These are phyloP conservation scores for Gypsophila paniculata DNA, from an alignment of 179 eudicot genomes.

Conservation along the genomic window DNA sequence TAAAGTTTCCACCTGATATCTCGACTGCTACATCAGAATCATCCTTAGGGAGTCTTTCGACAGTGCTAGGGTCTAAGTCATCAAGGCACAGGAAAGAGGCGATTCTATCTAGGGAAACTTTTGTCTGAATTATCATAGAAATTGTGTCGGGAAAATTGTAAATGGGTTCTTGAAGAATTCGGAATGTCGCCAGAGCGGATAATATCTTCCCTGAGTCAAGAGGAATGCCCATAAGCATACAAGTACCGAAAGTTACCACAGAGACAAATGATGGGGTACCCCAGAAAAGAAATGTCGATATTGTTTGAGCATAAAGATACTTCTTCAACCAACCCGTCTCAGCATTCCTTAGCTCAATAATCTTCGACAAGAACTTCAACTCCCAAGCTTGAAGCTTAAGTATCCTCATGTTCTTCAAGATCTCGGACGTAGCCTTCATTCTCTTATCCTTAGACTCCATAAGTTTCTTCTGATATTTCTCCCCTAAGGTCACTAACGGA, in stretches of 20 bases:
- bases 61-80: constrained; percentile 42
- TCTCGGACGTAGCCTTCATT: constrained; percentile 82
- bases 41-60: constrained; percentile 47
- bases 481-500: constrained; percentile 54
- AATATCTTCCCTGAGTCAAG: constrained; percentile 77
- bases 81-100: constrained; percentile 64
- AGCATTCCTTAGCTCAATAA: constrained; percentile 44
- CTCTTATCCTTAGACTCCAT: constrained; percentile 74
- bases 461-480: constrained; percentile 53
- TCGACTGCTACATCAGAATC: constrained; percentile 49
- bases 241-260: constrained; percentile 59
- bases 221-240: constrained; percentile 65
- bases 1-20: constrained; percentile 51
- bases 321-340: constrained; percentile 70
- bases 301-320: constrained; percentile 43
- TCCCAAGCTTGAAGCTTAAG: constrained; percentile 96
- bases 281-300: constrained; percentile 57
- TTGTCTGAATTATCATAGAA: constrained; percentile 60
- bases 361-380: constrained; percentile 73
- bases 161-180: constrained; percentile 68
- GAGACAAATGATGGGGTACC: constrained; percentile 71
- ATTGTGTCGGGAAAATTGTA: constrained; percentile 66
- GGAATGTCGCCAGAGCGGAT: constrained; percentile 75
- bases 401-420: constrained; percentile 79
- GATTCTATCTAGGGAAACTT: constrained; percentile 78